Conservation (phyloP, 345 rosid genomes). For the Balakata baccata region DNA sequence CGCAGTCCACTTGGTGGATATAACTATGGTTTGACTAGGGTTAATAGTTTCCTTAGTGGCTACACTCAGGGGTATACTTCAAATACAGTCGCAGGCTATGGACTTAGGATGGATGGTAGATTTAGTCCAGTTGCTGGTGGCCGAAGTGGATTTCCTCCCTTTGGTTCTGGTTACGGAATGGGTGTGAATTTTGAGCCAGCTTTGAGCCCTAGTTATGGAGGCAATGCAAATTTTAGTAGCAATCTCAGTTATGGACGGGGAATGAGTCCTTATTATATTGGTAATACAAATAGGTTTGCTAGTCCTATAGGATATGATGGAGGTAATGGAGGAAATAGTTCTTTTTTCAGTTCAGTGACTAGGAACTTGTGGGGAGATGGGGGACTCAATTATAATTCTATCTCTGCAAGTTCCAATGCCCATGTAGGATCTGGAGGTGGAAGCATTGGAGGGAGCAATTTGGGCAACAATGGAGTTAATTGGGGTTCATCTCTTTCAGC, state of each 20-base stretch:
- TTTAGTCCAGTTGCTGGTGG: conserved; percentile 53
- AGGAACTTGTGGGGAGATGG: conserved; percentile 75
- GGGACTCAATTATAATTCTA: conserved; percentile 43
- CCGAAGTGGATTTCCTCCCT: conserved; percentile 61
- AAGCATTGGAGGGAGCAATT: conserved; percentile 44
- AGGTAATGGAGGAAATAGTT: conserved; percentile 61
- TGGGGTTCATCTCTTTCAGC: conserved; percentile 52
- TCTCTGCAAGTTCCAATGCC: conserved; percentile 40
- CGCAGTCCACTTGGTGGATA: conserved; percentile 68
- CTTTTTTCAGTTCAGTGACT: conserved; percentile 64
- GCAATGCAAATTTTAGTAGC: conserved; percentile 46
- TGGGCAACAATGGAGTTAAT: conserved; percentile 42
- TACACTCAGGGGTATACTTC: conserved; percentile 62
- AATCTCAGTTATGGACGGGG: conserved; percentile 60
- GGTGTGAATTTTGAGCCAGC: conserved; percentile 62
- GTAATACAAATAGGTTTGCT: conserved; percentile 51
- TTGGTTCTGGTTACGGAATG: conserved; percentile 59
- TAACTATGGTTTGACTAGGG: conserved; percentile 56
- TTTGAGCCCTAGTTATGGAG: conserved; percentile 47
- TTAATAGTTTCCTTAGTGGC: conserved; percentile 57
- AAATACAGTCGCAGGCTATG: conserved; percentile 56
- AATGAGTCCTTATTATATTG: conserved; percentile 57
- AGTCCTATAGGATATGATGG: conserved; percentile 58
- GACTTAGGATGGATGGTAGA: conserved; percentile 64
- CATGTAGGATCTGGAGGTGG: conserved; percentile 53